Conservation (phyloP, 2,329 filamentous ascomycete genomes). For the Arthrobotrys sphaeroides region DNA sequence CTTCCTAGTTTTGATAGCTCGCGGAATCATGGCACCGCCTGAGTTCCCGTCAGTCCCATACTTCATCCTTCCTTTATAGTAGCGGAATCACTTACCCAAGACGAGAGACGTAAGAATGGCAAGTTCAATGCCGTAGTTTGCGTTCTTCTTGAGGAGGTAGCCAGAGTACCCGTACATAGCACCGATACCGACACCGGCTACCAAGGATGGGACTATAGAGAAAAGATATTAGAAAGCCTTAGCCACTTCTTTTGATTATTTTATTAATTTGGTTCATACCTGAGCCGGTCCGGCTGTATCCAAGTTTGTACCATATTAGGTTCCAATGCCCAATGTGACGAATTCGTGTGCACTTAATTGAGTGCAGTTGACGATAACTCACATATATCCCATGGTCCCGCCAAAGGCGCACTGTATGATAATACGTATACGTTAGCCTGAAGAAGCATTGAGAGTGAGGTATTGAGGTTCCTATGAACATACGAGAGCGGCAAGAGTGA, state of each 20-base stretch:
- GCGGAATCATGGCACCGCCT: constrained; percentile 79
- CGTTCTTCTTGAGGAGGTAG: constrained; percentile 77
- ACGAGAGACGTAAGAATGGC: constrained; percentile 88
- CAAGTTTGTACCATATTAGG: not conserved
- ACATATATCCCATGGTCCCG: constrained; percentile 81
- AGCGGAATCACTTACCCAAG: constrained; percentile 65
- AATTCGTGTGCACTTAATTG: not conserved
- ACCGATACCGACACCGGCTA: constrained; percentile 85
- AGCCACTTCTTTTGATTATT: not conserved
- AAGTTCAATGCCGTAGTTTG: constrained; percentile 85
- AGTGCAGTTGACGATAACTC: constrained; percentile 2
- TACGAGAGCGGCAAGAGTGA: constrained; percentile 51
- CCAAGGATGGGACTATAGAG: constrained; percentile 72
- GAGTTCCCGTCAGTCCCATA: not conserved
- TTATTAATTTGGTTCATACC: constrained; percentile 61
- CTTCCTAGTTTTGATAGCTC: constrained; percentile 84
- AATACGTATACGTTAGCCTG: not conserved
- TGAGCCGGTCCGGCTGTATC: constrained; percentile 78
- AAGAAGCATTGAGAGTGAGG: not conserved
- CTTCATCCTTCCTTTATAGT: not conserved
- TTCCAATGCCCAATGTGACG: not conserved
- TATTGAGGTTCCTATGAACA: not conserved
- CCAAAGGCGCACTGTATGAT: constrained; percentile 76
- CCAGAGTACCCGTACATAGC: constrained; percentile 80
- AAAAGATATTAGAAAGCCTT: constrained; percentile 7